Percentiles rank a stretch among this genome's conserved stretches.
Evolutionary conservation across 345 rosid genomes (phyloP).

Genomic region (Dimocarpus longan): DNA sequence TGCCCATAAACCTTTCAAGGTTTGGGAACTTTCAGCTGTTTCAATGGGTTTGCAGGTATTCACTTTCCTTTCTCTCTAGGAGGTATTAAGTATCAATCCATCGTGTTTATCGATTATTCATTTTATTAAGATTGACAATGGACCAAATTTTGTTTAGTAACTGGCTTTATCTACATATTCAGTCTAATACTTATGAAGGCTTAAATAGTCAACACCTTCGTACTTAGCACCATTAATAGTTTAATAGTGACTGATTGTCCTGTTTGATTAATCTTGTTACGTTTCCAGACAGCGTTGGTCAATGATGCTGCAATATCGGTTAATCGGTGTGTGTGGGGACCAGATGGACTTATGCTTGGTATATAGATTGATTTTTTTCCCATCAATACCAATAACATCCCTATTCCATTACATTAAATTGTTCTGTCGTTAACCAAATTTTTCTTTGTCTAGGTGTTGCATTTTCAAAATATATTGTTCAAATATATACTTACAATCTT

Average conservation of each 20-base stretch:
- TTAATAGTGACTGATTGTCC: background rate
- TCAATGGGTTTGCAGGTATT: conserved; percentile 47
- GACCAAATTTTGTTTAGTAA: background rate
- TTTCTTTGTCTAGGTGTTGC: conserved; percentile 59
- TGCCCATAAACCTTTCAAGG: conserved; percentile 45
- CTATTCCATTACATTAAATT: background rate
- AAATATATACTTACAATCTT: conserved; percentile 61
- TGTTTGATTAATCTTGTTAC: background rate
- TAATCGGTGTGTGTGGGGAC: conserved; percentile 66
- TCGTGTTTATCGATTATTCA: background rate
- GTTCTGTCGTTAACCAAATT: background rate
- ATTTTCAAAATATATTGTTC: conserved; percentile 79
- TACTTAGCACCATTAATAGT: background rate
- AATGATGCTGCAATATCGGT: conserved; percentile 62
- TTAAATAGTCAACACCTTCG: background rate
- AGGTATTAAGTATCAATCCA: background rate
- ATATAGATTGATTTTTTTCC: conserved; percentile 9
- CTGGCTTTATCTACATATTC: background rate
- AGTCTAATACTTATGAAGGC: background rate
- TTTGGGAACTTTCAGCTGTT: conserved; percentile 44
- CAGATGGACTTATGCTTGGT: conserved; percentile 69
- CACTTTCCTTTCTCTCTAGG: background rate
- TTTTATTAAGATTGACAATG: conserved; percentile 9
- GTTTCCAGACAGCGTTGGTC: conserved; percentile 49
- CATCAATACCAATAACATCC: background rate